Evolutionary conservation across 768 basidiomycete species (phyloP).

Genomic region (Porphyrellus cyaneotinctus): DNA sequence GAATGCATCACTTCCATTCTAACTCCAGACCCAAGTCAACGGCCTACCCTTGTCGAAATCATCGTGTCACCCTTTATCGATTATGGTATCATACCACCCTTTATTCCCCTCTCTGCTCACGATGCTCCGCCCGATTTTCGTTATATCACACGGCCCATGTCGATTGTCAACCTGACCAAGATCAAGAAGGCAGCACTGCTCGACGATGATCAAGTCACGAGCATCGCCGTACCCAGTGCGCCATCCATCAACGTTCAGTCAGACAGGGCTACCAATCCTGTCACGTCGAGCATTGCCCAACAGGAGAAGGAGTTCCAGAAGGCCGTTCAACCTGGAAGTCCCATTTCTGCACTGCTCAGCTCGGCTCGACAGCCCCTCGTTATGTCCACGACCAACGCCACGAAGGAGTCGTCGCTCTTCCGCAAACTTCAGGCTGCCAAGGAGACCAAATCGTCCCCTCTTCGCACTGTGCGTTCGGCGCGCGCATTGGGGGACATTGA

Average conservation of each 20-base stretch:
- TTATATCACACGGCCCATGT: conserved; percentile 55
- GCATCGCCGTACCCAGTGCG: conserved; percentile 41
- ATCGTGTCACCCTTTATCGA: conserved; percentile 83
- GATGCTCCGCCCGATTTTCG: conserved; percentile 74
- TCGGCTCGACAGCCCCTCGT: conserved; percentile 87
- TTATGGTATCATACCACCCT: conserved; percentile 72
- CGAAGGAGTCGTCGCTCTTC: conserved; percentile 36
- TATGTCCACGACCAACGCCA: conserved; percentile 50
- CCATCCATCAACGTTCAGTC: conserved; percentile 16
- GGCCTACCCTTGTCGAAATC: conserved; percentile 83
- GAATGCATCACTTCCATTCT: conserved; percentile 82
- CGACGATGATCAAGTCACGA: conserved; percentile 54
- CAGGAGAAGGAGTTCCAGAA: conserved; percentile 97
- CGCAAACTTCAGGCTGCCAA: conserved; percentile 56
- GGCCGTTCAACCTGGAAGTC: conserved; percentile 92
- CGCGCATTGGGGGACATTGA: conserved; percentile 45
- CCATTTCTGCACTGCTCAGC: conserved; percentile 86
- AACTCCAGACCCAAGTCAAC: conserved; percentile 74
- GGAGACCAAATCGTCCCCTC: conserved; percentile 50
- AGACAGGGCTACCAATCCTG: conserved; percentile 34
- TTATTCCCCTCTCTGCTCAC: conserved; percentile 76
- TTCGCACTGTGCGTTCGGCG: conserved; percentile 39
- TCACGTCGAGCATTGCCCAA: conserved; percentile 64
- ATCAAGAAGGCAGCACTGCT: conserved; percentile 60
- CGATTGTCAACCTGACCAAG: conserved; percentile 64